Evolutionary conservation across 176 grass and related monocot species (phyloP).

Genomic region (Bromus sterilis): DNA sequence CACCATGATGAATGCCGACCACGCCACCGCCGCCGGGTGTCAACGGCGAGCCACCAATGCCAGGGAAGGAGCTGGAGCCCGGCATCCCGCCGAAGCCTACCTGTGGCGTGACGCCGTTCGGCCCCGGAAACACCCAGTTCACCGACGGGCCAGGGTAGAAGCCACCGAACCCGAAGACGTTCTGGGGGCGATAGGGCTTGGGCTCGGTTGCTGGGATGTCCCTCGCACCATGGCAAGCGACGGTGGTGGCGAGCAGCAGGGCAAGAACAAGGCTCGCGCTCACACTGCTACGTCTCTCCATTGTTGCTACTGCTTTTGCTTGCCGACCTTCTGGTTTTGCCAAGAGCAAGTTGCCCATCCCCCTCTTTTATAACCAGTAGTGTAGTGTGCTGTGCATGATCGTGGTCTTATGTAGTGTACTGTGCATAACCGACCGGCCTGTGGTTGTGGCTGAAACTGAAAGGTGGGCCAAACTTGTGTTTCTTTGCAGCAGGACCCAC

Average conservation of each 20-base stretch:
- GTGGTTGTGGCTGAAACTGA: not conserved
- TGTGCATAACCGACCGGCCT: not conserved
- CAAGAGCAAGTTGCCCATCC: not conserved
- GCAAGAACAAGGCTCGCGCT: not conserved
- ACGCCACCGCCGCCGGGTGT: not conserved
- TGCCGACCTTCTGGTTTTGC: not conserved
- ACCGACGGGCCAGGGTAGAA: conserved; percentile 37
- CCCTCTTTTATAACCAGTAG: not conserved
- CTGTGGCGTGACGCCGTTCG: conserved; percentile 35
- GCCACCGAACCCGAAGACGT: conserved; percentile 44
- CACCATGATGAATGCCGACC: conserved; percentile 23
- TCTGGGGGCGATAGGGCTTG: conserved; percentile 31
- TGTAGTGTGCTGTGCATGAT: not conserved
- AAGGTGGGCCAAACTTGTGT: not conserved
- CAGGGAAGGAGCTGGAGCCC: conserved; percentile 23
- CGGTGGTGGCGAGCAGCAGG: conserved; percentile 14
- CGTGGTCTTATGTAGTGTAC: not conserved
- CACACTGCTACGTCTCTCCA: not conserved
- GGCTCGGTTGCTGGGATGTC: conserved; percentile 19
- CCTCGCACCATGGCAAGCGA: conserved; percentile 21
- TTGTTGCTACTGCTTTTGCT: not conserved
- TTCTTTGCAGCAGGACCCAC: not conserved
- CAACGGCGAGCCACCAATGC: conserved; percentile 4
- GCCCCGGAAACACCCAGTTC: conserved; percentile 38
- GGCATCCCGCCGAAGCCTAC: conserved; percentile 28